These are phyloP conservation scores for Trichoderma sp. DNA, from an alignment of 2,329 filamentous ascomycete genomes.

Conservation along the genomic window DNA sequence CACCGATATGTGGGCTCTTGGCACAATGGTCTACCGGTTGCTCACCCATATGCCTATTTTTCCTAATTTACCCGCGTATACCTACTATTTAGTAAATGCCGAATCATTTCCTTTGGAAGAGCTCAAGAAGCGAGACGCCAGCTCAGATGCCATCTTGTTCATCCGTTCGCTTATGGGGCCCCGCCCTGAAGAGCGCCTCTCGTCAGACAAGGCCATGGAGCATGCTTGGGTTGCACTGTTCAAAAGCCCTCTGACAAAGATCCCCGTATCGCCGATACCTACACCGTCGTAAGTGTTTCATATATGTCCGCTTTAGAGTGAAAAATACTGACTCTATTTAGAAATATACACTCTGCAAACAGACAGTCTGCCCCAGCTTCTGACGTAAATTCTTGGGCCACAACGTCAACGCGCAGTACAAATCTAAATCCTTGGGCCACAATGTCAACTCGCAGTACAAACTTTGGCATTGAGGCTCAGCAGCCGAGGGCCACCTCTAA, in stretches of 20 bases:
- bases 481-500: no score
- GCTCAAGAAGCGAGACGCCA: background rate
- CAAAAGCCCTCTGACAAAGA: background rate
- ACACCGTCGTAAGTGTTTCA: background rate
- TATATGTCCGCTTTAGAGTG: background rate
- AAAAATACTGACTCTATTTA: background rate
- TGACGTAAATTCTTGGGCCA: background rate
- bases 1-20: constrained; percentile 35
- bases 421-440: background rate
- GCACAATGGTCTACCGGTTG: constrained; percentile 30
- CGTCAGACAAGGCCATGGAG: background rate
- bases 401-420: background rate
- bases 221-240: constrained; percentile 1
- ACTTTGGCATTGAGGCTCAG: no score
- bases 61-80: background rate
- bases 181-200: background rate
- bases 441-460: background rate
- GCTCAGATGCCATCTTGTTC: background rate
- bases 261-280: background rate
- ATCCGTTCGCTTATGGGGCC: background rate
- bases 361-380: background rate
- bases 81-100: background rate
- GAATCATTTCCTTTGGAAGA: background rate
- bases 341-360: background rate
- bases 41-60: constrained; percentile 20